Percentiles rank a stretch among this genome's conserved stretches.
Conservation (phyloP, 345 rosid species). For the Aethionema arabicum region DNA sequence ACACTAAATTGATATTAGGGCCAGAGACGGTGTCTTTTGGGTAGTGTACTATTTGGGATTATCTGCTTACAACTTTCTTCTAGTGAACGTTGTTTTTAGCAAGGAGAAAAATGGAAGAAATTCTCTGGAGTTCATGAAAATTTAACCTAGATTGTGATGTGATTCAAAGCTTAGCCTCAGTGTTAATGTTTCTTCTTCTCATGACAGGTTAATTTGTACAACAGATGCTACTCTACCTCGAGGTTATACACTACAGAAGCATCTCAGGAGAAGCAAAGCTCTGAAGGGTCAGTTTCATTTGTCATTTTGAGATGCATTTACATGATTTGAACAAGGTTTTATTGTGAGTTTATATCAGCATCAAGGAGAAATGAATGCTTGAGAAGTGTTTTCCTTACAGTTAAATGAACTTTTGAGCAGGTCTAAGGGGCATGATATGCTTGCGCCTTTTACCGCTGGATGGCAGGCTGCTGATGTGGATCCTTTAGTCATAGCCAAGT, state of each 20-base stretch:
- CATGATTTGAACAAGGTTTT: background rate
- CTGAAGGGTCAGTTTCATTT: slow-evolving; percentile 39
- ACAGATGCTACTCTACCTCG: slow-evolving; percentile 43
- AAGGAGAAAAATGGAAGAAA: background rate
- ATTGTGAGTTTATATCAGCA: background rate
- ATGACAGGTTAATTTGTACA: slow-evolving; percentile 48
- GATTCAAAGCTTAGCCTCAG: background rate
- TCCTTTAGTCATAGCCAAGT: slow-evolving; percentile 78
- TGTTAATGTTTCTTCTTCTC: background rate
- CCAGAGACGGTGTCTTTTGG: background rate
- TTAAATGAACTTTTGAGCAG: slow-evolving; percentile 39
- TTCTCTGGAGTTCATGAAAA: background rate
- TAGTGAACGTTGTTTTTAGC: background rate
- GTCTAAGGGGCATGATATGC: slow-evolving; percentile 92
- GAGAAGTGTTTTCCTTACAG: background rate
- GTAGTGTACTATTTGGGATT: slow-evolving; percentile 6
- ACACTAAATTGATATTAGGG: no score
- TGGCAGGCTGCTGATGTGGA: slow-evolving; percentile 78
- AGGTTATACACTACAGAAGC: slow-evolving; percentile 57
- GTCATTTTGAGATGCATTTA: background rate
- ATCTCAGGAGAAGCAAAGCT: slow-evolving; percentile 51
- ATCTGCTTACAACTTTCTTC: slow-evolving; percentile 1
- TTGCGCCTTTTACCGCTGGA: slow-evolving; percentile 98
- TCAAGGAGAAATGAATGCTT: background rate
- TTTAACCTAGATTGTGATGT: background rate